phyloP scores from a whole-genome alignment of 2,329 filamentous ascomycete species.

The Colletotrichum sp. region DNA sequence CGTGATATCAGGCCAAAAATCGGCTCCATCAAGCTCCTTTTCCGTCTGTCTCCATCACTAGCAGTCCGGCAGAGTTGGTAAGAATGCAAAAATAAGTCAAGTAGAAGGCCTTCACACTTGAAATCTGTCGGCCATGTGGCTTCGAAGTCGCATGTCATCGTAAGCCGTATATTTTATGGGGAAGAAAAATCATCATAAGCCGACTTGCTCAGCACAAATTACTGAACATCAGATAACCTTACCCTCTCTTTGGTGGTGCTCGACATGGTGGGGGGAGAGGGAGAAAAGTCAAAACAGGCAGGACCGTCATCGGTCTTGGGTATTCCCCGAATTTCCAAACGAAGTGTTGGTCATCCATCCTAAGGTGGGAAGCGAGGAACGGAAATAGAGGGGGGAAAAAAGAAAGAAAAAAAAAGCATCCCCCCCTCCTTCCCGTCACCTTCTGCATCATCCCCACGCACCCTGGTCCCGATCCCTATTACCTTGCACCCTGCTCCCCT shows the following conservation, averaged over 20 bases:
- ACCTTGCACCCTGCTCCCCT: slow-evolving; percentile 4
- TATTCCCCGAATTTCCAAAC: background rate
- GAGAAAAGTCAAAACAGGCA: background rate
- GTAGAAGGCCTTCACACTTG: background rate
- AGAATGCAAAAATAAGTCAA: background rate
- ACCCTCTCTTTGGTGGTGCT: background rate
- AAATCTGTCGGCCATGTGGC: background rate
- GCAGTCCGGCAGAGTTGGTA: background rate
- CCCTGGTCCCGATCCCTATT: background rate
- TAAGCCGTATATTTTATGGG: background rate
- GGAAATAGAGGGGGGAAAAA: background rate
- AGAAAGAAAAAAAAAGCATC: background rate
- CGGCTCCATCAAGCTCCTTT: background rate
- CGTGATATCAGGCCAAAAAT: no score
- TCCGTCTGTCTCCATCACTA: background rate
- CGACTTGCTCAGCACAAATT: background rate
- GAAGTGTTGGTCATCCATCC: background rate
- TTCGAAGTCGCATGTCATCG: background rate
- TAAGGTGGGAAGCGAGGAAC: background rate
- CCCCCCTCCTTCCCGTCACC: background rate
- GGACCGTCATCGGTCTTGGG: background rate
- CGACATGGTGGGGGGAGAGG: background rate
- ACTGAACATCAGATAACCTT: background rate
- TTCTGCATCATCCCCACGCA: background rate
- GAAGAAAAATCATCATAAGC: background rate